Evolutionary conservation across 441 rosid genomes (phyloP).

Genomic region (Erysimum pusillum): DNA sequence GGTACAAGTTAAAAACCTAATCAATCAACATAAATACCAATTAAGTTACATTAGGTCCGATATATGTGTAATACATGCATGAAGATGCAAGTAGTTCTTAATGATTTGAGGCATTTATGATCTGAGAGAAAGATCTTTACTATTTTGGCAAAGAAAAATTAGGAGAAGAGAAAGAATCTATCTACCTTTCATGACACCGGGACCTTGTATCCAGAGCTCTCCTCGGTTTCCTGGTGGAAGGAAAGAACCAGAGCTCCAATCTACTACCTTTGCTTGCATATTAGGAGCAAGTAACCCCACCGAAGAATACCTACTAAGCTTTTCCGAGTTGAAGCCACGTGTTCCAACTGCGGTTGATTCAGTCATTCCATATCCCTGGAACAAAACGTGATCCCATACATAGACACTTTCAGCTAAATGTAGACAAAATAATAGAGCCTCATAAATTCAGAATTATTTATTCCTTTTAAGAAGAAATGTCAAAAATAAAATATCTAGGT

Average conservation of each 20-base stretch:
- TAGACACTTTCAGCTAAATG: not conserved
- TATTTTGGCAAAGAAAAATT: not conserved
- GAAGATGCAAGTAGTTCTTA: conserved; percentile 2
- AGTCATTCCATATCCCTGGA: conserved; percentile 91
- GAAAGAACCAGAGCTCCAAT: conserved; percentile 65
- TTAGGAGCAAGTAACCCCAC: conserved; percentile 88
- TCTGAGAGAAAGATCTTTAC: not conserved
- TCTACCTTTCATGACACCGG: conserved; percentile 81
- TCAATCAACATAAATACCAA: not conserved
- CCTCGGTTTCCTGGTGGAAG: conserved; percentile 77
- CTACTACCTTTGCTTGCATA: conserved; percentile 79
- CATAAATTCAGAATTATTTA: not conserved
- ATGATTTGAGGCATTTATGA: not conserved
- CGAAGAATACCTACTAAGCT: conserved; percentile 60
- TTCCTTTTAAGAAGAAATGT: conserved; percentile 10
- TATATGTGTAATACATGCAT: not conserved
- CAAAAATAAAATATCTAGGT: not conserved
- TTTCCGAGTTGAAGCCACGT: conserved; percentile 70
- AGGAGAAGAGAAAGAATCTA: not conserved
- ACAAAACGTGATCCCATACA: conserved; percentile 2
- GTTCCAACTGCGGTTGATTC: conserved; percentile 90
- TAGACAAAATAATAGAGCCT: not conserved
- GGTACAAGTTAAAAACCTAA: conserved; percentile 1
- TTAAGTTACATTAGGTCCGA: not conserved
- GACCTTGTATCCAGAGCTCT: conserved; percentile 89